These are phyloP conservation scores for Gonium pectorale DNA, from an alignment of 139 green algal species.

Conservation along the genomic window DNA sequence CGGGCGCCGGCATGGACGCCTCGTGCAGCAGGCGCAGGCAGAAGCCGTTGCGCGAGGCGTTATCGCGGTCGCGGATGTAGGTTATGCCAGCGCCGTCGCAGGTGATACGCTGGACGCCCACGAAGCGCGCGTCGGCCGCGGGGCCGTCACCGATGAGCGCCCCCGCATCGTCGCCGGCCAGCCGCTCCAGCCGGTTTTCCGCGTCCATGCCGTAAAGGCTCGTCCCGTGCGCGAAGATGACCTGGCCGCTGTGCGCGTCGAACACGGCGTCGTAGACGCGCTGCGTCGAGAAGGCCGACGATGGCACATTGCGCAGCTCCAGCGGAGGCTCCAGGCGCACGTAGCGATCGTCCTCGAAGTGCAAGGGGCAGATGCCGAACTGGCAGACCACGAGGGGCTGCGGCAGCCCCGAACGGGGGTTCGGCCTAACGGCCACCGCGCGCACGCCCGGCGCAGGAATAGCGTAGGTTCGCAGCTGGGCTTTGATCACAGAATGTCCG, in stretches of 20 bases:
- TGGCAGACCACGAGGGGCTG: constrained; percentile 13
- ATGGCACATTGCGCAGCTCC: background rate
- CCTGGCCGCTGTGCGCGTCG: background rate
- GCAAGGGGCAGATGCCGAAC: constrained; percentile 1
- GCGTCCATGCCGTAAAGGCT: constrained; percentile 8
- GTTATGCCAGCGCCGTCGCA: background rate
- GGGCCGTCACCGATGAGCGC: background rate
- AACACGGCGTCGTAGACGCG: background rate
- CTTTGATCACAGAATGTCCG: too few species aligned
- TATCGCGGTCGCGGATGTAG: constrained; percentile 19
- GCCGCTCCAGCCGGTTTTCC: background rate
- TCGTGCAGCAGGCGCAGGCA: constrained; percentile 3
- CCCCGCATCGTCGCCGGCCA: background rate
- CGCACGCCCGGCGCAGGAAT: background rate
- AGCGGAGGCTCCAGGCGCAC: constrained; percentile 5
- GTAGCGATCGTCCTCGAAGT: background rate
- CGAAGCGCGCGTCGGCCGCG: background rate
- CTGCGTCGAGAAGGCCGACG: background rate
- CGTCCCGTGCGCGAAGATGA: constrained; percentile 4
- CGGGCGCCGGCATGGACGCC: too few species aligned
- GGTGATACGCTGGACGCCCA: constrained; percentile 6
- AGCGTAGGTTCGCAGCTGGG: background rate
- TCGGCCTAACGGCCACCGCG: background rate
- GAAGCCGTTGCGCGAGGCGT: constrained; percentile 14
- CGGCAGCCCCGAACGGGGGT: background rate